Conservation (phyloP, 2,329 filamentous ascomycete species). For the Cadophora sp. region DNA sequence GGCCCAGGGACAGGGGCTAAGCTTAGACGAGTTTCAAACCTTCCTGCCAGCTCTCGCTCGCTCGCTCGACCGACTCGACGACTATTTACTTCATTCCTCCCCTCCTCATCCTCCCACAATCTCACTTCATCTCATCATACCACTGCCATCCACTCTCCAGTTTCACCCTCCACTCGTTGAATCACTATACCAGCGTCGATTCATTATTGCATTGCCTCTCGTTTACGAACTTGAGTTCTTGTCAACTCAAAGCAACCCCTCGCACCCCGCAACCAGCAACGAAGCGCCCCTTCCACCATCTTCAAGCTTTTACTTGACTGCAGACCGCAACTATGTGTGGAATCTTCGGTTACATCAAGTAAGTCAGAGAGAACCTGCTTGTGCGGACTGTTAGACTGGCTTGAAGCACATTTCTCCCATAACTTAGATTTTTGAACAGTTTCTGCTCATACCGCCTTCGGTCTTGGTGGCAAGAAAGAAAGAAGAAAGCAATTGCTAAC, state of each 20-base stretch:
- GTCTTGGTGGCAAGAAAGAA: neutral
- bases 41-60: neutral
- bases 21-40: constrained; percentile 14
- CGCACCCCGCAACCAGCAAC: constrained; percentile 11
- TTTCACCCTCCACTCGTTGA: constrained; percentile 10
- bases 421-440: neutral
- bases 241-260: constrained; percentile 1
- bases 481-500: constrained; percentile 9
- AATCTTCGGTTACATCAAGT: constrained; percentile 29
- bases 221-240: neutral
- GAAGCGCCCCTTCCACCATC: constrained; percentile 8
- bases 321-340: constrained; percentile 21
- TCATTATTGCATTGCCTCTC: neutral
- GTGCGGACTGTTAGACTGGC: neutral
- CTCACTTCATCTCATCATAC: neutral
- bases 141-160: neutral
- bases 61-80: neutral
- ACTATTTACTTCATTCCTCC: constrained; percentile 15
- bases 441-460: constrained; percentile 2
- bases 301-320: neutral
- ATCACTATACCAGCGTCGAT: constrained; percentile 1
- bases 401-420: neutral
- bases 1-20: constrained; percentile 8
- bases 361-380: neutral
- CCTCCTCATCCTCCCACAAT: neutral